Conservation (phyloP, 345 rosid genomes). For the Laguncularia racemosa region DNA sequence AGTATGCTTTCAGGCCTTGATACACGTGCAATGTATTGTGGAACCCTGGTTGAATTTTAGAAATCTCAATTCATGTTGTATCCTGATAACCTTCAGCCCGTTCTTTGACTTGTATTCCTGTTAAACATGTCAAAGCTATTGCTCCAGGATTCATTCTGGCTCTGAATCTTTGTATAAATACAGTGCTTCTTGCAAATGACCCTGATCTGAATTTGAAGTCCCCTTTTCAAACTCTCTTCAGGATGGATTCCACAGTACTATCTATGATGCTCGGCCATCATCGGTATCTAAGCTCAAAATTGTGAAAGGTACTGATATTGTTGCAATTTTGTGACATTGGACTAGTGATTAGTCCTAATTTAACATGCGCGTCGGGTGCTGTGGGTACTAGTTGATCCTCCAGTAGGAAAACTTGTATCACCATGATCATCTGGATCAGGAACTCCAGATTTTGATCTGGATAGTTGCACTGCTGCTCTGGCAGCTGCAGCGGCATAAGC, state of each 20-base stretch:
- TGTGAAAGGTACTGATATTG: conserved; percentile 4
- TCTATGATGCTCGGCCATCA: conserved; percentile 6
- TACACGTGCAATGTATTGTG: no score
- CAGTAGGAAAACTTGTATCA: neutral
- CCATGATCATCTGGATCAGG: conserved; percentile 11
- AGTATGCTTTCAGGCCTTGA: no score
- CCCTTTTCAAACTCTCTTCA: neutral
- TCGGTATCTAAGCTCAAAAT: conserved; percentile 11
- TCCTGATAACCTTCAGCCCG: no score
- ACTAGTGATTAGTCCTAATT: neutral
- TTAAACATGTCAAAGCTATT: no score
- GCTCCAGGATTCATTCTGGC: no score
- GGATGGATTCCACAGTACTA: neutral
- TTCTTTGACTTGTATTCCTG: no score
- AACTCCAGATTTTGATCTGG: conserved; percentile 20
- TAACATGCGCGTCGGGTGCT: no score
- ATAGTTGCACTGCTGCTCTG: conserved; percentile 38
- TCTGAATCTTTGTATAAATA: no score
- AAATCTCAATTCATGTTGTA: no score
- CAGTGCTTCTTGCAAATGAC: neutral
- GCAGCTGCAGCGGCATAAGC: conserved; percentile 48
- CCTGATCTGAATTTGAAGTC: neutral
- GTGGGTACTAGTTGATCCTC: no score
- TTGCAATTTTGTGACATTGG: conserved; percentile 3
- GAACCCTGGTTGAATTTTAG: no score